Conservation (phyloP, 129 eudicot species). For the Pittosporum tobira region DNA sequence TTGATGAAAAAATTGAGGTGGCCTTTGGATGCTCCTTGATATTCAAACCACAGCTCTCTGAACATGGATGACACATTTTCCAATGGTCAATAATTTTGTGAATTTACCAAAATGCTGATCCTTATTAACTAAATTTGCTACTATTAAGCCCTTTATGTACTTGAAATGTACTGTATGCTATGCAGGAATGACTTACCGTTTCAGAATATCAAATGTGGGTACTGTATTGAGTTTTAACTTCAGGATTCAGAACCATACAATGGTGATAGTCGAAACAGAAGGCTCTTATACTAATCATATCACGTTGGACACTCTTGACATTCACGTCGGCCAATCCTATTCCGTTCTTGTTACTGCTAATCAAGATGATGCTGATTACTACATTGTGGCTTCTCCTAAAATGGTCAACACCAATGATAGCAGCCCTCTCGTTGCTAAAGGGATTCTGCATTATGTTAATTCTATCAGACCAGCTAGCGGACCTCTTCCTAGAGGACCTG, state of each 20-base stretch:
- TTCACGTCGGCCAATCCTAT: slow-evolving; percentile 70
- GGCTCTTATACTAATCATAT: slow-evolving; percentile 81
- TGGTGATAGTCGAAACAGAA: slow-evolving; percentile 75
- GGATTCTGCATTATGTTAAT: slow-evolving; percentile 48
- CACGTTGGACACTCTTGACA: slow-evolving; percentile 56
- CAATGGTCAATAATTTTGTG: too few species aligned
- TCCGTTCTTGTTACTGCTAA: slow-evolving; percentile 59
- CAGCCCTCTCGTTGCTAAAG: slow-evolving; percentile 50
- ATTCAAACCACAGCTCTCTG: too few species aligned
- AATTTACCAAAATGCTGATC: not conserved
- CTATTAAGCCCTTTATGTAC: not conserved
- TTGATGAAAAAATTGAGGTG: not conserved
- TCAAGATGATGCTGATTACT: slow-evolving; percentile 59
- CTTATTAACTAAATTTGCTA: not conserved
- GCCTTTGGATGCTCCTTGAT: too few species aligned
- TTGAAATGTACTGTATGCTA: not conserved
- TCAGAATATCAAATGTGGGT: slow-evolving; percentile 60
- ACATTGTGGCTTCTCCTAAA: slow-evolving; percentile 64
- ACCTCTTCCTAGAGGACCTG: slow-evolving; percentile 56
- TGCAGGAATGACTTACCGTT: slow-evolving; percentile 60
- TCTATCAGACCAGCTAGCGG: slow-evolving; percentile 23
- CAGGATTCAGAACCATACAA: slow-evolving; percentile 52
- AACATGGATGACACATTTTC: too few species aligned
- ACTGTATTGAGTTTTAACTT: slow-evolving; percentile 53
- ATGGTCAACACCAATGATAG: slow-evolving; percentile 22